A percentile compares a stretch with the other conserved stretches of the same genome.
phyloP scores from a whole-genome alignment of 2,329 filamentous ascomycete species.

The Penicillium capsulatum region DNA sequence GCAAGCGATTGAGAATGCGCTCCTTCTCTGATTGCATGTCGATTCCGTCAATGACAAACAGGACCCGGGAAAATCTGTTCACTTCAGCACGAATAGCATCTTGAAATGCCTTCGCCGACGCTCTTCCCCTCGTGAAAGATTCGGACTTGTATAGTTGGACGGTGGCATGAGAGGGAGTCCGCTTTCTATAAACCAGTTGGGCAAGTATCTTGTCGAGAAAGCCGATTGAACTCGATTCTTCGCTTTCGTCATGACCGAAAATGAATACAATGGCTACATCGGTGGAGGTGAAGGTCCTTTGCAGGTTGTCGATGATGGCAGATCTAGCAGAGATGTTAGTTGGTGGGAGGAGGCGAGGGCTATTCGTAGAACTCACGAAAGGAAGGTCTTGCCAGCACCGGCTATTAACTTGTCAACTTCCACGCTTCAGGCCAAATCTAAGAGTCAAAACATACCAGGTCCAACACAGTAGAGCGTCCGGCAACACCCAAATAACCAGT shows the following conservation, averaged over 20 bases:
- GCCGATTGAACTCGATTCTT: slow-evolving; percentile 17
- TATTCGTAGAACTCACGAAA: slow-evolving; percentile 23
- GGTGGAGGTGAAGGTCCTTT: slow-evolving; percentile 26
- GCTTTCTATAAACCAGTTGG: slow-evolving; percentile 30
- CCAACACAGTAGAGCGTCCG: slow-evolving; percentile 29
- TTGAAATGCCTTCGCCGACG: slow-evolving; percentile 29
- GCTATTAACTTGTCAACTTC: slow-evolving; percentile 16
- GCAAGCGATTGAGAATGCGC: slow-evolving; percentile 25
- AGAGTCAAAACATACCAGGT: slow-evolving; percentile 21
- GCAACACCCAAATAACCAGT: slow-evolving; percentile 26
- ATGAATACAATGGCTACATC: slow-evolving; percentile 30
- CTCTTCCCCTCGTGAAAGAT: slow-evolving; percentile 15
- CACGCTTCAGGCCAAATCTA: background rate
- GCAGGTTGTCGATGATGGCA: slow-evolving; percentile 26
- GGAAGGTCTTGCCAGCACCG: slow-evolving; percentile 31
- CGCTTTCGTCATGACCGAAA: slow-evolving; percentile 27
- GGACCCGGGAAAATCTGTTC: slow-evolving; percentile 28
- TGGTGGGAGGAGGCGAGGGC: too few relatives aligned
- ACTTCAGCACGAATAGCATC: slow-evolving; percentile 32
- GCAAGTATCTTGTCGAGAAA: slow-evolving; percentile 27
- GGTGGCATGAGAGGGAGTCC: slow-evolving; percentile 23
- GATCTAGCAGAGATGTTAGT: slow-evolving; percentile 14
- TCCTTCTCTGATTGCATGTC: slow-evolving; percentile 30
- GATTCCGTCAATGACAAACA: slow-evolving; percentile 30
- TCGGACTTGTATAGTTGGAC: slow-evolving; percentile 24